phyloP scores from a whole-genome alignment of 192 early-diverging fungal species.

The Linnemannia elongata region DNA sequence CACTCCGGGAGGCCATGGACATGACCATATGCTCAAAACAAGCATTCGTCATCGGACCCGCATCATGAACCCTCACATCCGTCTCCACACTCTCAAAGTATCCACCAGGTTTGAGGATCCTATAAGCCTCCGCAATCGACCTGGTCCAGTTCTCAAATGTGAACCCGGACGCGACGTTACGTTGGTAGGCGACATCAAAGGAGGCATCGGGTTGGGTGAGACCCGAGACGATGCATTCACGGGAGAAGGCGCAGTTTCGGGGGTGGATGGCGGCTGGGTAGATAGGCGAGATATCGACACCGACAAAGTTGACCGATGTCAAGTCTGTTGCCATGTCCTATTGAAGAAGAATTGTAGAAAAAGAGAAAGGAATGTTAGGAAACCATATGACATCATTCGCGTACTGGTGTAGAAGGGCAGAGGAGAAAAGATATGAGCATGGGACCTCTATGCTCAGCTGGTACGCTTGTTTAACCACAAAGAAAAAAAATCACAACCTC shows the following conservation, averaged over 20 bases:
- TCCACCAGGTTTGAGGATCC: slow-evolving; percentile 48
- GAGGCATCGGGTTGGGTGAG: slow-evolving; percentile 27
- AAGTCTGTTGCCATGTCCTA: slow-evolving; percentile 58
- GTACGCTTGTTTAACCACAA: no score
- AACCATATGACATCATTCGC: slow-evolving; percentile 6
- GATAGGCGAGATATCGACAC: slow-evolving; percentile 54
- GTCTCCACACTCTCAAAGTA: slow-evolving; percentile 57
- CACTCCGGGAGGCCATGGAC: slow-evolving; percentile 34
- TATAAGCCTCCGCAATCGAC: slow-evolving; percentile 30
- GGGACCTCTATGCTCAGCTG: not conserved
- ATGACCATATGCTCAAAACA: slow-evolving; percentile 29
- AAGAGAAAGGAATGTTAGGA: not conserved
- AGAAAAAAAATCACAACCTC: not conserved
- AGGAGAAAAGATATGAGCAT: not conserved
- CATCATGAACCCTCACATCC: slow-evolving; percentile 31
- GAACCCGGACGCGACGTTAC: slow-evolving; percentile 37
- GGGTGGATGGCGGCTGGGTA: slow-evolving; percentile 58
- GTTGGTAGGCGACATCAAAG: slow-evolving; percentile 54
- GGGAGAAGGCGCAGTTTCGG: slow-evolving; percentile 45
- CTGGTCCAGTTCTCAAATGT: slow-evolving; percentile 45
- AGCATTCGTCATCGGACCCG: slow-evolving; percentile 20
- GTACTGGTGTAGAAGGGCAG: not conserved
- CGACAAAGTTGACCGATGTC: slow-evolving; percentile 43
- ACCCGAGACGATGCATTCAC: slow-evolving; percentile 39
- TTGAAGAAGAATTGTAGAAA: not conserved